Percentiles rank a stretch among this genome's conserved stretches.
Evolutionary conservation across 1,139 yeast species (phyloP).

Genomic region (Hanseniaspora uvarum): DNA sequence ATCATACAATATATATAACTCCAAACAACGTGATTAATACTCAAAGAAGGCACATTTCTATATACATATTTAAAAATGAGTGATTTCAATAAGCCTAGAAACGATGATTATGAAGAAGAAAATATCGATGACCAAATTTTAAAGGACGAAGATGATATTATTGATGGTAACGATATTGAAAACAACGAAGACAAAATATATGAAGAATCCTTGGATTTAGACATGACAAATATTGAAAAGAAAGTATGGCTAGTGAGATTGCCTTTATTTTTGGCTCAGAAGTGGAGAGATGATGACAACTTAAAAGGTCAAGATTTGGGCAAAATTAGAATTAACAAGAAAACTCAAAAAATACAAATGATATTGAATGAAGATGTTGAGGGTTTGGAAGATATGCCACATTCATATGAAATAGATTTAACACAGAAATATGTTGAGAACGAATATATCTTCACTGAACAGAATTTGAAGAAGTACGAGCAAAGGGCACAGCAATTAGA

Average conservation of each 20-base stretch:
- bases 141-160: slow-evolving; percentile 35
- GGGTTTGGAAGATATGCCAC: slow-evolving; percentile 51
- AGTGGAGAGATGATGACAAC: slow-evolving; percentile 59
- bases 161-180: slow-evolving; percentile 36
- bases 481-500: slow-evolving; percentile 40
- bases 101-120: slow-evolving; percentile 18
- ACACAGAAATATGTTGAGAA: slow-evolving; percentile 71
- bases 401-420: slow-evolving; percentile 69
- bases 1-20: too few relatives aligned
- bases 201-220: slow-evolving; percentile 56
- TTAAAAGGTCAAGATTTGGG: slow-evolving; percentile 72
- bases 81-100: slow-evolving; percentile 16
- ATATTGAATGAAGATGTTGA: slow-evolving; percentile 40
- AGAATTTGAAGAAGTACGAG: slow-evolving; percentile 61
- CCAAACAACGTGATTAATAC: background rate
- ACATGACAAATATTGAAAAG: slow-evolving; percentile 43
- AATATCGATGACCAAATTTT: slow-evolving; percentile 34
- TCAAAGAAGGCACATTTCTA: background rate
- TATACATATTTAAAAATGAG: background rate
- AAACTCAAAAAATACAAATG: slow-evolving; percentile 49
- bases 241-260: slow-evolving; percentile 88
- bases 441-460: slow-evolving; percentile 84
- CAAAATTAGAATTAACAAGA: slow-evolving; percentile 53
- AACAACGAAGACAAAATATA: slow-evolving; percentile 31
- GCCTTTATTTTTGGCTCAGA: slow-evolving; percentile 75